phyloP scores from a whole-genome alignment of 768 basidiomycete species.

The Mycena haematopus region DNA sequence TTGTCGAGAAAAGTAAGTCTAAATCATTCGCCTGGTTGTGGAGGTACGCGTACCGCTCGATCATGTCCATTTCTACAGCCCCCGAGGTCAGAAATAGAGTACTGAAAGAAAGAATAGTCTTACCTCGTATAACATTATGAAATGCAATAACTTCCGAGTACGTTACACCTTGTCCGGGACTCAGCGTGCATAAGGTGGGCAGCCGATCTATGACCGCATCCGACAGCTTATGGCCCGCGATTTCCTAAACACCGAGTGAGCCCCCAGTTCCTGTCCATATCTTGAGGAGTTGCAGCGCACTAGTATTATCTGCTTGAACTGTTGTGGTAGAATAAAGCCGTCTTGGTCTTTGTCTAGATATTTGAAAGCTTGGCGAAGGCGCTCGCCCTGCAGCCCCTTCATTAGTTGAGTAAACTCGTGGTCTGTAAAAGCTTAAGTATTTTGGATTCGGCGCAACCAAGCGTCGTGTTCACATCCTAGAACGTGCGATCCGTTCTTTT shows the following conservation, averaged over 20 bases:
- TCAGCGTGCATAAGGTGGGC: conserved; percentile 90
- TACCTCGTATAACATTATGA: conserved; percentile 93
- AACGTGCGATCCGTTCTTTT: conserved; percentile 89
- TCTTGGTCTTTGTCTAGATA: conserved; percentile 89
- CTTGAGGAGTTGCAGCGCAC: conserved; percentile 51
- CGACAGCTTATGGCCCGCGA: conserved; percentile 96
- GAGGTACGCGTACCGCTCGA: conserved; percentile 68
- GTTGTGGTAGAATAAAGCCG: conserved; percentile 91
- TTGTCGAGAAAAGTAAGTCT: conserved; percentile 35
- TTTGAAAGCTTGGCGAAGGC: conserved; percentile 94
- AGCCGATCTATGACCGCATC: conserved; percentile 91
- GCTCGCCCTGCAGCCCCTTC: conserved; percentile 98
- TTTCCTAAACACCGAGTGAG: conserved; percentile 62
- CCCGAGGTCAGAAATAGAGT: background rate
- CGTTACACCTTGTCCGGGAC: conserved; percentile 88
- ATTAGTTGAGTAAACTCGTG: conserved; percentile 98
- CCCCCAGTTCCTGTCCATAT: background rate
- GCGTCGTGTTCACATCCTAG: conserved; percentile 74
- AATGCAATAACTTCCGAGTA: conserved; percentile 98
- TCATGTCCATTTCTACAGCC: conserved; percentile 89
- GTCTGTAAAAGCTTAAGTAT: conserved; percentile 52
- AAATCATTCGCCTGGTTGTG: background rate
- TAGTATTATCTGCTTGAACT: conserved; percentile 95
- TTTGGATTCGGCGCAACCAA: background rate
- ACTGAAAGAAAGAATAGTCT: conserved; percentile 32